Base-by-base conservation (phyloP, 768 basidiomycete species). In the Xerocomellus intermedius region DNA sequence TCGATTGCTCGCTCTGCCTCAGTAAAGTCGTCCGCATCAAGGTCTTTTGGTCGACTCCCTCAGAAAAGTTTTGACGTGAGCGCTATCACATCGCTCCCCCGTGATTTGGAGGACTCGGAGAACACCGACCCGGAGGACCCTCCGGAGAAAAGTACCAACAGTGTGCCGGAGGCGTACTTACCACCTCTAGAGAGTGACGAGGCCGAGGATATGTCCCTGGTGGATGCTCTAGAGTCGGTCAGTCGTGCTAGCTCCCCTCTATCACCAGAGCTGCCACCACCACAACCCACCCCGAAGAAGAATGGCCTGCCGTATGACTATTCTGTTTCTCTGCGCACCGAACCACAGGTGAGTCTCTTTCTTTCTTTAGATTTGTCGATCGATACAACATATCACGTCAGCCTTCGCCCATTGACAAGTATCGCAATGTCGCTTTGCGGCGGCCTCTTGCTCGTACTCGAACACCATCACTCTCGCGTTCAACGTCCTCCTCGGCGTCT, bases 381-480 rank as follows among this genome's bases (percentile, higher is more conserved):
- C 24, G 30, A 55, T 43, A 32, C 12, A 19, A 55, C 16, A 28
- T n/a, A 44, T 41, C n/a, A 2, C 3, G n/a, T 22, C n/a, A 89
- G 86, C 71, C 76, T 13, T 86, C 86, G 13, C 83, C 85, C 13
- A 75, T 79, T 39, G 79, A 84, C 57, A 86, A 81, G 57, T 84
- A 78, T 66, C 82, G 83, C 10, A 84, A 88, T 62, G 81, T 87
- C 26, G 78, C 80, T 13, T 58, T 85, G 46, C 81, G 86, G 32
- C 78, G 77, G 52, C 77, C 81, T 17, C 64, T 77, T 36, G 63
- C 76, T 19, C 78, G 83, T 28, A 74, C 76, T 19, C 82, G 86
- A 26, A 87, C 86, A 5, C 87, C 87, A 5, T 87, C 86, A 2
- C 74, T 89, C 9, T 80, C 87, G 8, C 80, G 79, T 48, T 86